Conservation (phyloP, 169 alveolate species). For the Cryptosporidium ubiquitum region DNA sequence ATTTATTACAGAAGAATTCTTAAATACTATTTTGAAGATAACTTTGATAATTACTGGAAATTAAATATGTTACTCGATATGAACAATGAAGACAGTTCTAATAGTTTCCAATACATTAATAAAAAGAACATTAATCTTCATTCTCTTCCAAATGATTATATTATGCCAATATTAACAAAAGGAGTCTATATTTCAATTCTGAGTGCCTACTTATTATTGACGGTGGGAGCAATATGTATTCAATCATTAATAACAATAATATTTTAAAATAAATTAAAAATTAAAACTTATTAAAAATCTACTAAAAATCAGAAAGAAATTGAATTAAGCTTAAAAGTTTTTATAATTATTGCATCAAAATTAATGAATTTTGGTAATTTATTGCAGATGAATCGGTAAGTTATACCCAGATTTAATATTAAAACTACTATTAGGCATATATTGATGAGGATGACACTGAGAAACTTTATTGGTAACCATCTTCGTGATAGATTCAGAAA, state of each 20-base stretch:
- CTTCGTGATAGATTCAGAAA: conserved; percentile 56
- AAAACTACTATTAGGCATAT: neutral
- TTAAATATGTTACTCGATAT: conserved; percentile 2
- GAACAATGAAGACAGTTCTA: conserved; percentile 16
- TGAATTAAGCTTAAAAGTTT: neutral
- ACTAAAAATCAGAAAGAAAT: neutral
- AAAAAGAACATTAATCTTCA: conserved; percentile 33
- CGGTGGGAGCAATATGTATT: conserved; percentile 15
- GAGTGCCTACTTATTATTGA: conserved; percentile 5
- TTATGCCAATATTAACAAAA: conserved; percentile 22
- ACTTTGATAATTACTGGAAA: conserved; percentile 19
- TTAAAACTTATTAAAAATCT: conserved; percentile 21
- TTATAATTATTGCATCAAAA: neutral
- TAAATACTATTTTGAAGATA: neutral
- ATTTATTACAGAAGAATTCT: conserved; percentile 31
- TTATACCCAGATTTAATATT: conserved; percentile 22
- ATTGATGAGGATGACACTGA: neutral
- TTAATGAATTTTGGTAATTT: neutral
- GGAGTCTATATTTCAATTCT: conserved; percentile 2
- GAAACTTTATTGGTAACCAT: conserved; percentile 51
- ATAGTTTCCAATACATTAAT: conserved; percentile 42
- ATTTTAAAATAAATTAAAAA: conserved; percentile 4
- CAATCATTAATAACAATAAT: conserved; percentile 10
- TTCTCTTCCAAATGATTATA: conserved; percentile 48
- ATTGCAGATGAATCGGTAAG: neutral